phyloP scores from a whole-genome alignment of 441 rosid species.

The Sinapis alba region DNA sequence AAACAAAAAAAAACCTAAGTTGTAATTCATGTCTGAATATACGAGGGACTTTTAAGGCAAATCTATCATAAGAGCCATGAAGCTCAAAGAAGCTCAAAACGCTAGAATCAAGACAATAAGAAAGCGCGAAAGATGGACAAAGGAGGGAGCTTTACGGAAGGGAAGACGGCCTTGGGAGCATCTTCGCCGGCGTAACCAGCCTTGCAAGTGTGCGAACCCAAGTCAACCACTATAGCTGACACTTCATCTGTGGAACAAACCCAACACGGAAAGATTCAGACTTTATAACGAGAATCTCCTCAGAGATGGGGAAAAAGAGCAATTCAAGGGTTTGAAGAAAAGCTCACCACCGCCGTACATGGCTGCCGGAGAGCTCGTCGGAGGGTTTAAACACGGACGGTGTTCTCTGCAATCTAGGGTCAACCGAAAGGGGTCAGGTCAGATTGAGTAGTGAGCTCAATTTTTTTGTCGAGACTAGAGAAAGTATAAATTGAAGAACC shows the following conservation, averaged over 20 bases:
- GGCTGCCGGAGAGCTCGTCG: conserved; percentile 35
- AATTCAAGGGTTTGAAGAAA: conserved; percentile 22
- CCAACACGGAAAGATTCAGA: neutral
- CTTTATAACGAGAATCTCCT: neutral
- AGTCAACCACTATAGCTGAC: conserved; percentile 94
- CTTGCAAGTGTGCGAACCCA: conserved; percentile 96
- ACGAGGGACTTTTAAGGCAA: neutral
- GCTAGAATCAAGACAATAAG: conserved; percentile 8
- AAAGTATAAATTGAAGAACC: neutral
- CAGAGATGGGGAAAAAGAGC: neutral
- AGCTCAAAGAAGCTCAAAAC: conserved; percentile 11
- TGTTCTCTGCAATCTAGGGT: conserved; percentile 4
- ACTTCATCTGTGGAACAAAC: conserved; percentile 69
- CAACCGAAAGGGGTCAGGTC: conserved; percentile 20
- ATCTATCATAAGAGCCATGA: conserved; percentile 8
- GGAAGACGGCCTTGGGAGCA: conserved; percentile 98
- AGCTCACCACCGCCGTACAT: conserved; percentile 98
- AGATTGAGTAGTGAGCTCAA: conserved; percentile 12
- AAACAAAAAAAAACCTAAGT: conserved; percentile 20
- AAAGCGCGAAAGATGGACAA: neutral
- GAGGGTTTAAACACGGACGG: conserved; percentile 18
- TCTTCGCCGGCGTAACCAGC: conserved; percentile 99
- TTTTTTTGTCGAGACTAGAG: neutral
- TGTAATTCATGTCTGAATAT: neutral
- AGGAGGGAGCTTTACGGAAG: conserved; percentile 64